These are phyloP conservation scores for Fusarium anthophilum DNA, from an alignment of 2,329 filamentous ascomycete species.

Conservation along the genomic window DNA sequence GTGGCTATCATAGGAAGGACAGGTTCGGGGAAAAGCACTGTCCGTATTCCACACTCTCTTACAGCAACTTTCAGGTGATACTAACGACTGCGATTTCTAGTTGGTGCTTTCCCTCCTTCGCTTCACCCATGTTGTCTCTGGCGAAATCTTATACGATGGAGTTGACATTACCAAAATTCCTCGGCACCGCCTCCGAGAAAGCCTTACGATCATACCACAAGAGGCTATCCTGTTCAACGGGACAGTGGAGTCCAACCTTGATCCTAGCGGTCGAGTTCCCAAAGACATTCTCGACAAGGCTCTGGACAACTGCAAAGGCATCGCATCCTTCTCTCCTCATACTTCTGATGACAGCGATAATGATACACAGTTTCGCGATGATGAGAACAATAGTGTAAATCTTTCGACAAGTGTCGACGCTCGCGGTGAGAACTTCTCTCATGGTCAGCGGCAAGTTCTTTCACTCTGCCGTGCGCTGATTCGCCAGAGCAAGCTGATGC, in stretches of 20 bases:
- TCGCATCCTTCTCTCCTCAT: constrained; percentile 61
- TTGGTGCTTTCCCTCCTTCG: constrained; percentile 64
- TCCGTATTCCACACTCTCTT: constrained; percentile 52
- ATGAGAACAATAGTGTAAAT: constrained; percentile 38
- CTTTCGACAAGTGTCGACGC: constrained; percentile 60
- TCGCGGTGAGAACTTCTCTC: constrained; percentile 65
- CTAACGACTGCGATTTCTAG: constrained; percentile 38
- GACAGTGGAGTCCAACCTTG: constrained; percentile 66
- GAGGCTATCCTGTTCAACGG: constrained; percentile 67
- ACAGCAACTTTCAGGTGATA: background rate
- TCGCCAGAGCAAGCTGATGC: constrained; percentile 63
- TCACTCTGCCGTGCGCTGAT: constrained; percentile 66
- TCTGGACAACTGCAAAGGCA: constrained; percentile 69
- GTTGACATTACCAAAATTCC: constrained; percentile 63
- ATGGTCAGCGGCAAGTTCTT: constrained; percentile 67
- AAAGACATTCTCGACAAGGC: constrained; percentile 65
- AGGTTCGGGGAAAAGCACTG: constrained; percentile 83
- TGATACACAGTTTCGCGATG: constrained; percentile 28
- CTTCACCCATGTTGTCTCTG: constrained; percentile 61
- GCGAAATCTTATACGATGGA: constrained; percentile 65
- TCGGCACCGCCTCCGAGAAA: constrained; percentile 60
- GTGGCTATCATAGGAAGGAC: constrained; percentile 85
- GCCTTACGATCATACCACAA: constrained; percentile 67
- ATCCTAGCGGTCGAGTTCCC: constrained; percentile 68
- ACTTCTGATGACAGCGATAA: constrained; percentile 46